A percentile compares a stretch with the other conserved stretches of the same genome.
These are phyloP conservation scores for Rhizoclosmatium globosum DNA, from an alignment of 192 early-diverging fungal genomes.

Conservation along the genomic window DNA sequence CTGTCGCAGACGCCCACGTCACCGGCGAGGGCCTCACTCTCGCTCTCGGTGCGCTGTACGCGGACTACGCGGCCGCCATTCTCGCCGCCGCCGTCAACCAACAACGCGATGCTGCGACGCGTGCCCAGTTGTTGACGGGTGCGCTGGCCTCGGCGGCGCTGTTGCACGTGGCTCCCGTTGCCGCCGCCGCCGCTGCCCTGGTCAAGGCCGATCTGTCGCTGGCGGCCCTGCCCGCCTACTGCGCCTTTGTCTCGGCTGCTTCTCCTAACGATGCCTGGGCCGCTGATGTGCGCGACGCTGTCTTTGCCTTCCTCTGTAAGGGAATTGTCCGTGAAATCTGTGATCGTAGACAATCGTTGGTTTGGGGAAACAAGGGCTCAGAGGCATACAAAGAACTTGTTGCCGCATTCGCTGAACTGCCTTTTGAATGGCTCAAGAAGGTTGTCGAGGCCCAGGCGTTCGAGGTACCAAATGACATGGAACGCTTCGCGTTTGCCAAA, in stretches of 20 bases:
- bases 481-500: constrained; percentile 66
- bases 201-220: constrained; percentile 58
- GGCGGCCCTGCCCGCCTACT: constrained; percentile 57
- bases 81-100: constrained; percentile 17
- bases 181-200: constrained; percentile 44
- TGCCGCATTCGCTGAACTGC: constrained; percentile 58
- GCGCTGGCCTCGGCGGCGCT: constrained; percentile 58
- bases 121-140: constrained; percentile 51
- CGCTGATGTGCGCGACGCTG: constrained; percentile 57
- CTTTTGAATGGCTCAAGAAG: constrained; percentile 70
- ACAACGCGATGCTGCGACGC: constrained; percentile 27
- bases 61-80: constrained; percentile 45
- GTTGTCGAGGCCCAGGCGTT: constrained; percentile 64
- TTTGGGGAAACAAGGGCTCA: constrained; percentile 60
- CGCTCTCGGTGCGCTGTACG: constrained; percentile 63
- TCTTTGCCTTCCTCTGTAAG: constrained; percentile 57
- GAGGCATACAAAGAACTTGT: constrained; percentile 63
- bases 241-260: constrained; percentile 43
- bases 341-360: constrained; percentile 37
- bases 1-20: constrained; percentile 57
- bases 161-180: constrained; percentile 57
- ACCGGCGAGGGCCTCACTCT: constrained; percentile 60
- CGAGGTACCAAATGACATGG: constrained; percentile 65
- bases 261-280: constrained; percentile 25
- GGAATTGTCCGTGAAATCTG: constrained; percentile 59